phyloP scores from a whole-genome alignment of 768 basidiomycete species.

The Russula olivacea region DNA sequence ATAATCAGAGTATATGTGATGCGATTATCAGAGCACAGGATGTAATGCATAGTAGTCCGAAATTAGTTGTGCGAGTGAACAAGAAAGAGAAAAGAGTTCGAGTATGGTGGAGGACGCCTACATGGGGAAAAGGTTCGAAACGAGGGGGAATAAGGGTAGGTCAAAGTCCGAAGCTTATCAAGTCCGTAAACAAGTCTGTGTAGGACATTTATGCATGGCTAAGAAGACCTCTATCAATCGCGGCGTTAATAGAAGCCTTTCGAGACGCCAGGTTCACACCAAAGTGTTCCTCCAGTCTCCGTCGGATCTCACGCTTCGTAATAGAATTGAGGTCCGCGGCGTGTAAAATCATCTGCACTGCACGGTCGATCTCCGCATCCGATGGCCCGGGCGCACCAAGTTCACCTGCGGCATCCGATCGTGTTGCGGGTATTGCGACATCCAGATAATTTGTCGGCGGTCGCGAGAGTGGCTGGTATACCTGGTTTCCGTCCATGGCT shows the following conservation, averaged over 20 bases:
- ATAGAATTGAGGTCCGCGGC: conserved; percentile 81
- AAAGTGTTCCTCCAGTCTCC: conserved; percentile 75
- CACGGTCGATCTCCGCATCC: conserved; percentile 66
- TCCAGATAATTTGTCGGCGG: conserved; percentile 76
- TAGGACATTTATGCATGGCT: conserved; percentile 27
- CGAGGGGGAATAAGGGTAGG: not conserved
- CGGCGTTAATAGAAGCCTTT: conserved; percentile 69
- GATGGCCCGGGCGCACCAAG: conserved; percentile 45
- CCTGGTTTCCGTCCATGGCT: conserved; percentile 32
- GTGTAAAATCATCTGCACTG: conserved; percentile 67
- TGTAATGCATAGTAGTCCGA: conserved; percentile 24
- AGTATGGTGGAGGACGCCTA: conserved; percentile 4
- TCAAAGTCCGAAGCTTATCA: conserved; percentile 19
- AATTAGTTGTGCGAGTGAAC: conserved; percentile 12
- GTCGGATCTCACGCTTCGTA: conserved; percentile 88
- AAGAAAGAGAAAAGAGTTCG: not conserved
- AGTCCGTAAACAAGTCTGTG: conserved; percentile 12
- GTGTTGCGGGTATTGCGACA: conserved; percentile 50
- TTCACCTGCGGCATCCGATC: conserved; percentile 45
- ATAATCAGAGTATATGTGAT: conserved; percentile 20
- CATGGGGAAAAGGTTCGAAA: not conserved
- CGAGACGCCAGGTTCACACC: conserved; percentile 68
- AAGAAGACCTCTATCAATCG: conserved; percentile 67
- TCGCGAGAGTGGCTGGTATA: conserved; percentile 61
- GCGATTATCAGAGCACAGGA: conserved; percentile 21